phyloP scores from a whole-genome alignment of 257 asterid genomes.

The Perilla frutescens region DNA sequence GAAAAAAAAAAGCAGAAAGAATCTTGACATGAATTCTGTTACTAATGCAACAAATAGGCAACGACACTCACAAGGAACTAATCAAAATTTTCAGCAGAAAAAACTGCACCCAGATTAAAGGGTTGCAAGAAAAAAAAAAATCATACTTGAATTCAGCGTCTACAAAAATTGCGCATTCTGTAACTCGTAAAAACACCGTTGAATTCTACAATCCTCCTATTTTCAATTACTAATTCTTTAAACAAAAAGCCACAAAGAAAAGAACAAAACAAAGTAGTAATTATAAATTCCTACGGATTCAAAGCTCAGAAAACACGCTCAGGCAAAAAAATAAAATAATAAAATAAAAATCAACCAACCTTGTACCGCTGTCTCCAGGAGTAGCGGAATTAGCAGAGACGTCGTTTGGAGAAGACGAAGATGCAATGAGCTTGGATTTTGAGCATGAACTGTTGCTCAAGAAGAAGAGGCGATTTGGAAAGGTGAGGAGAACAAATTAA shows the following conservation, averaged over 20 bases:
- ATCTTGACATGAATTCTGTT: not conserved
- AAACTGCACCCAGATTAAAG: not conserved
- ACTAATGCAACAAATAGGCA: not conserved
- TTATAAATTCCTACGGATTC: not conserved
- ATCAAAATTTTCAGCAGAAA: not conserved
- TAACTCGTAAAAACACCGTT: not conserved
- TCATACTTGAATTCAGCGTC: not conserved
- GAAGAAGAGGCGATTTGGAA: constrained; percentile 35
- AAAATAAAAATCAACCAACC: constrained; percentile 51
- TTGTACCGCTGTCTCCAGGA: constrained; percentile 47
- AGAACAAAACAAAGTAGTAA: not conserved
- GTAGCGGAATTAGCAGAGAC: constrained; percentile 38
- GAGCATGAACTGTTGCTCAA: constrained; percentile 26
- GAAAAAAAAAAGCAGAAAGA: not conserved
- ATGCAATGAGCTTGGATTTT: constrained; percentile 33
- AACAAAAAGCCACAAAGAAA: not conserved
- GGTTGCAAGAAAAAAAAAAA: not conserved
- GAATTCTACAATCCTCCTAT: not conserved
- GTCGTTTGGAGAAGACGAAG: constrained; percentile 54
- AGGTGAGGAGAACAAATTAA: too few relatives aligned
- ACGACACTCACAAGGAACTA: not conserved
- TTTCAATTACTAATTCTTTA: not conserved
- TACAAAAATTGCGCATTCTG: not conserved
- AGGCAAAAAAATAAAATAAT: not conserved
- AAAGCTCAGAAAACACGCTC: not conserved